A percentile compares a stretch with the other conserved stretches of the same genome.
Evolutionary conservation across 2,329 filamentous ascomycete genomes (phyloP).

Genomic region (Phyllosticta citriasiana): DNA sequence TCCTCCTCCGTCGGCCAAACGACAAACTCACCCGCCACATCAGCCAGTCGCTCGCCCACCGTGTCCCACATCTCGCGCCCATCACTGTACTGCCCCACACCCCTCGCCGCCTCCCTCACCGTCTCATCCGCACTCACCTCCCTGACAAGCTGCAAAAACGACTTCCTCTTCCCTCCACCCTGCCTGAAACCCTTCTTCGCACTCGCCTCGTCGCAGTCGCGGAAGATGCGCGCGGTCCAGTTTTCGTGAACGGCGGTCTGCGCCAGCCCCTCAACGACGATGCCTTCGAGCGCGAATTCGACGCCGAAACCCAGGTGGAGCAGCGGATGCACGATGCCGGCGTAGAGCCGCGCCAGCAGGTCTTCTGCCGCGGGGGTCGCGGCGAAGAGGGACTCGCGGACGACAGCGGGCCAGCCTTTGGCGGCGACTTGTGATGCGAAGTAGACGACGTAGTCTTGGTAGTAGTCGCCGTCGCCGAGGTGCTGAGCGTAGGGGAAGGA

Average conservation of each 20-base stretch:
- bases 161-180: conserved; percentile 16
- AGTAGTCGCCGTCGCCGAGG: conserved; percentile 55
- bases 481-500: conserved; percentile 44
- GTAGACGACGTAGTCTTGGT: conserved; percentile 65
- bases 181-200: conserved; percentile 29
- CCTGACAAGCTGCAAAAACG: conserved; percentile 52
- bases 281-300: conserved; percentile 71
- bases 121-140: conserved; percentile 48
- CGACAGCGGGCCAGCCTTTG: conserved; percentile 50
- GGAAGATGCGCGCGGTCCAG: conserved; percentile 41
- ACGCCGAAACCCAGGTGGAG: conserved; percentile 81
- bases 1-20: conserved; percentile 35
- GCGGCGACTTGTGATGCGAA: conserved; percentile 63
- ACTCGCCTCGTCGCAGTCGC: conserved; percentile 44
- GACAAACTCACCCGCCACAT: conserved; percentile 21
- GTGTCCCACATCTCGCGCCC: conserved; percentile 52
- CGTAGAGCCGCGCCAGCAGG: conserved; percentile 58
- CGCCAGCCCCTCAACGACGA: conserved; percentile 71
- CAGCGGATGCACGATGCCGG: conserved; percentile 64
- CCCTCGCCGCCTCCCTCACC: conserved; percentile 43
- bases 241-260: conserved; percentile 61
- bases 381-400: conserved; percentile 60
- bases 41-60: conserved; percentile 44
- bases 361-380: conserved; percentile 55
- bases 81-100: conserved; percentile 55